These are phyloP conservation scores for Penicillium griseofulvum DNA, from an alignment of 2,329 filamentous ascomycete genomes.

Conservation along the genomic window DNA sequence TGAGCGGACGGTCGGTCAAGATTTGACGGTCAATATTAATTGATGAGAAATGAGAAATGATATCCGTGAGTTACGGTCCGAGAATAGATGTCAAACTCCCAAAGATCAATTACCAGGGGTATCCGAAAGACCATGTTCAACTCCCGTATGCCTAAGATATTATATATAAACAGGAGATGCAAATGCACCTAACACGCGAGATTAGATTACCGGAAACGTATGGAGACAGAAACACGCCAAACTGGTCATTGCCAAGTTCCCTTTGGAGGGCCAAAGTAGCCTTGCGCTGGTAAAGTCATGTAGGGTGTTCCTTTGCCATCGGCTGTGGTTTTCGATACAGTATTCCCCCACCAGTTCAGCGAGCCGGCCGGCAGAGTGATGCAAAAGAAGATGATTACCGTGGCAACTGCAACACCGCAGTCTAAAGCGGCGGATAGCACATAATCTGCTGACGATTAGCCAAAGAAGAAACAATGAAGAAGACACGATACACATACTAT, in stretches of 20 bases:
- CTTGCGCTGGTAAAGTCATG: slow-evolving; percentile 25
- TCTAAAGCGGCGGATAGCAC: slow-evolving; percentile 47
- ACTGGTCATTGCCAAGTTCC: slow-evolving; percentile 27
- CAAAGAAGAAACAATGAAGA: neutral
- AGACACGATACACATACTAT: slow-evolving; percentile 31
- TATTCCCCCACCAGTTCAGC: slow-evolving; percentile 46
- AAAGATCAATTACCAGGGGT: neutral
- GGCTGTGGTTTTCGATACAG: slow-evolving; percentile 37
- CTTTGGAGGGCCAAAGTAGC: slow-evolving; percentile 32
- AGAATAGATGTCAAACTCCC: neutral
- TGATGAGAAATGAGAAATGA: neutral
- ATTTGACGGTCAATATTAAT: neutral
- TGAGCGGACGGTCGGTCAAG: slow-evolving; percentile 47
- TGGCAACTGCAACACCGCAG: slow-evolving; percentile 43
- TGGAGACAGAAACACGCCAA: neutral
- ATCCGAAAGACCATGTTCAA: neutral
- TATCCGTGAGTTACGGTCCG: neutral
- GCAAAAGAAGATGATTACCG: slow-evolving; percentile 47
- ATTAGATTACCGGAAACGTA: neutral
- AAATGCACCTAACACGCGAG: neutral
- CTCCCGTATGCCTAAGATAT: neutral
- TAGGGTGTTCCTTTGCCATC: slow-evolving; percentile 43
- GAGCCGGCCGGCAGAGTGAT: slow-evolving; percentile 42
- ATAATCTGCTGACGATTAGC: slow-evolving; percentile 33
- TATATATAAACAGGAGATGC: neutral